phyloP scores from a whole-genome alignment of 257 asterid genomes.

The Ocimum tenuiflorum region DNA sequence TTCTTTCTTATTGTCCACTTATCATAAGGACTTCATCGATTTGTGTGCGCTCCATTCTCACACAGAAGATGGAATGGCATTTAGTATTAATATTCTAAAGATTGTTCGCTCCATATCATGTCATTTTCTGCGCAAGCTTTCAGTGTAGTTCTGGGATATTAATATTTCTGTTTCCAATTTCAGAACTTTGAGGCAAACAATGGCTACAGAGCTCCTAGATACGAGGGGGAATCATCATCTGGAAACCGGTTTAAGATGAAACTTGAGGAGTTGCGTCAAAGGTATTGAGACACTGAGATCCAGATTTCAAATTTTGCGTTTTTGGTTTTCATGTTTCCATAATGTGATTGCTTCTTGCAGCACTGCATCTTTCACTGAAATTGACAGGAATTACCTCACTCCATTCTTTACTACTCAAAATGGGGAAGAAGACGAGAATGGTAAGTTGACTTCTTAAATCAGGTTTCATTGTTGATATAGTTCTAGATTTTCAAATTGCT shows the following conservation, averaged over 20 bases:
- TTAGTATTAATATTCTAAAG: not conserved
- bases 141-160: too few species aligned
- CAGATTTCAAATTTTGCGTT: not conserved
- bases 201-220: slow-evolving; percentile 74
- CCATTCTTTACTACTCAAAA: slow-evolving; percentile 62
- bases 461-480: not conserved
- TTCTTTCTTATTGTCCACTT: not conserved
- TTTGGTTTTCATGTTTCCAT: not conserved
- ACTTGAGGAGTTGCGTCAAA: slow-evolving; percentile 78
- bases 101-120: not conserved
- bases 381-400: slow-evolving; percentile 92
- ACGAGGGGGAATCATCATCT: slow-evolving; percentile 74
- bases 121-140: too few species aligned
- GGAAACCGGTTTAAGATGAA: slow-evolving; percentile 88
- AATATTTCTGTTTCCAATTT: slow-evolving; percentile 14
- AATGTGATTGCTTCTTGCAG: slow-evolving; percentile 45
- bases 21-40: not conserved
- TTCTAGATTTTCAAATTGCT: not conserved
- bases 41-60: not conserved
- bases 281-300: slow-evolving; percentile 33
- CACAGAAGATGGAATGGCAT: not conserved
- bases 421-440: slow-evolving; percentile 38
- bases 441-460: slow-evolving; percentile 35
- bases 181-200: slow-evolving; percentile 67
- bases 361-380: slow-evolving; percentile 77